Percentiles rank a stretch among this genome's conserved stretches.
Evolutionary conservation across 345 rosid genomes (phyloP).

Genomic region (Eucalyptus polyanthemos): DNA sequence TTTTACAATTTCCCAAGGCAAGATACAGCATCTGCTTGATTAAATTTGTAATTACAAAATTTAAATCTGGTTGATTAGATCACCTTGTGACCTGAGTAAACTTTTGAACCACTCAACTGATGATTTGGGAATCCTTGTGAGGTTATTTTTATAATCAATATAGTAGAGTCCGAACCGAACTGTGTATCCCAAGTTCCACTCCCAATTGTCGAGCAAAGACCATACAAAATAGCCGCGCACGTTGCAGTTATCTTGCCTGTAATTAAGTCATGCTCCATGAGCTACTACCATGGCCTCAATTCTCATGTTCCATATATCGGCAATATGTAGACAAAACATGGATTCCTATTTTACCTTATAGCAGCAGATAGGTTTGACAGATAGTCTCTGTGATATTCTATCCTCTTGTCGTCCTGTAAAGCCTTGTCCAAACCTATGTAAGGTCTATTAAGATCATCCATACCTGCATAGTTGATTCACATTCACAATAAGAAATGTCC

Average conservation of each 20-base stretch:
- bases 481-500: not conserved
- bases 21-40: not conserved
- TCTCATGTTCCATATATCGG: not conserved
- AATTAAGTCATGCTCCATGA: not conserved
- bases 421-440: conserved; percentile 45
- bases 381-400: conserved; percentile 70
- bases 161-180: conserved; percentile 80
- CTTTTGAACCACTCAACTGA: conserved; percentile 70
- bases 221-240: conserved; percentile 69
- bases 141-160: conserved; percentile 67
- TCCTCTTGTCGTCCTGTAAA: conserved; percentile 68
- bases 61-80: not conserved
- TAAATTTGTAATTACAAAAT: not conserved
- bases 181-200: conserved; percentile 89
- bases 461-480: conserved; percentile 29
- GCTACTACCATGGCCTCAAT: not conserved
- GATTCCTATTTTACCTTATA: conserved; percentile 32
- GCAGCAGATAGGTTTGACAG: conserved; percentile 85
- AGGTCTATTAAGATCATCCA: conserved; percentile 70
- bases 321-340: not conserved
- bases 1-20: not conserved
- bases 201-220: conserved; percentile 96
- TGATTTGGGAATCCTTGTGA: conserved; percentile 74
- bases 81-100: conserved; percentile 16
- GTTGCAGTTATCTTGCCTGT: conserved; percentile 55